Percentiles rank a stretch among this genome's conserved stretches.
These are phyloP conservation scores for Pestalotiopsis fici DNA, from an alignment of 2,329 filamentous ascomycete species.

Conservation along the genomic window DNA sequence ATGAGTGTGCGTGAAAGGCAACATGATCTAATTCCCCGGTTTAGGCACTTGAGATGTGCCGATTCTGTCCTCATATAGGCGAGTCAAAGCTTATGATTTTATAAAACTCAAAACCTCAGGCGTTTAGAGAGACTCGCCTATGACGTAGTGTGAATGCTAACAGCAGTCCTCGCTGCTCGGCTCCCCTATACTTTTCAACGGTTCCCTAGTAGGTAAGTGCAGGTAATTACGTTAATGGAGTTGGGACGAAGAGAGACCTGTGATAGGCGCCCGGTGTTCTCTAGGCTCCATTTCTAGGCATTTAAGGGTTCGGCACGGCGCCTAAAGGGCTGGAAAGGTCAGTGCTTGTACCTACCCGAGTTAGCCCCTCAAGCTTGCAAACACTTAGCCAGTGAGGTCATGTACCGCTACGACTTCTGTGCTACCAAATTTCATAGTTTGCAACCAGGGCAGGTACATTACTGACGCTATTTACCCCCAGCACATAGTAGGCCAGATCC, in stretches of 20 bases:
- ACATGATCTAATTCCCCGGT: too few species aligned
- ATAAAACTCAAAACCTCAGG: not conserved
- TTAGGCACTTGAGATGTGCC: not conserved
- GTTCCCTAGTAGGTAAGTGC: too few species aligned
- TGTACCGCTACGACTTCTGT: not conserved
- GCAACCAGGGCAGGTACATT: not conserved
- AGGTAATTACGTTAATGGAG: not conserved
- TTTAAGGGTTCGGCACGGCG: not conserved
- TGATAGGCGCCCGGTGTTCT: not conserved
- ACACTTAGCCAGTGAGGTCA: not conserved
- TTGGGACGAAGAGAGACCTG: not conserved
- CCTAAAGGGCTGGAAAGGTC: not conserved
- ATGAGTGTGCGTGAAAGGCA: not conserved
- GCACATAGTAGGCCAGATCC: not conserved
- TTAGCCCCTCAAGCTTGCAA: not conserved
- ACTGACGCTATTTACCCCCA: not conserved
- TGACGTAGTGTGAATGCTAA: not conserved
- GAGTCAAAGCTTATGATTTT: not conserved
- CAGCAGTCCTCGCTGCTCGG: too few species aligned
- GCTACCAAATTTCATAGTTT: not conserved
- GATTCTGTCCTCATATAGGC: not conserved
- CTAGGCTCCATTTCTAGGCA: not conserved
- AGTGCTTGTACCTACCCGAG: not conserved
- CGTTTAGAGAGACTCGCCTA: not conserved
- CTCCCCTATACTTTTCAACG: not conserved